Percentiles rank a stretch among this genome's conserved stretches.
These are phyloP conservation scores for Ensete glaucum DNA, from an alignment of 176 grass and related monocot species.

Conservation along the genomic window DNA sequence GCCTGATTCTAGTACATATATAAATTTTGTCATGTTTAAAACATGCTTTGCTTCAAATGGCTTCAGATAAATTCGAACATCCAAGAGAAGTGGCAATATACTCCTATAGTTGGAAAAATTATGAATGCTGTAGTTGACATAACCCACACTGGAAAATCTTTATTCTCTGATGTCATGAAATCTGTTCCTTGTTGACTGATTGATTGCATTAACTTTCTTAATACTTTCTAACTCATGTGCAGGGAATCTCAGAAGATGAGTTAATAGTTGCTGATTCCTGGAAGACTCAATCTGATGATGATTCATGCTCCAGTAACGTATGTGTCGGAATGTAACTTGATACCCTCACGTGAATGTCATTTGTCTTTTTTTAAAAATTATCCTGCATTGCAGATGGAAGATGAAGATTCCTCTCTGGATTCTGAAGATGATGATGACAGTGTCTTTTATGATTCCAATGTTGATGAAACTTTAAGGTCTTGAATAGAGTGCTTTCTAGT, in stretches of 20 bases:
- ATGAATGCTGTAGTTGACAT: background rate
- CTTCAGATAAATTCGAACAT: background rate
- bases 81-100: background rate
- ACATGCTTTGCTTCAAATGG: background rate
- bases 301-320: slow-evolving; percentile 34
- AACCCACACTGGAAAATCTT: background rate
- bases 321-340: background rate
- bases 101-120: background rate
- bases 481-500: background rate
- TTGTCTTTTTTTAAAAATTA: slow-evolving; percentile 2
- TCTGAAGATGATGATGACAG: slow-evolving; percentile 28
- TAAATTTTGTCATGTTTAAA: background rate
- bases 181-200: background rate
- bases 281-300: background rate
- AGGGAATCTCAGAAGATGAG: slow-evolving; percentile 59
- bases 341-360: background rate
- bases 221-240: slow-evolving; percentile 21
- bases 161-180: background rate
- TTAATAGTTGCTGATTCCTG: slow-evolving; percentile 16
- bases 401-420: slow-evolving; percentile 49
- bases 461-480: background rate
- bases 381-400: slow-evolving; percentile 18
- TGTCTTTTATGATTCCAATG: slow-evolving; percentile 18
- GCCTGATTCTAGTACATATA: too few relatives aligned
- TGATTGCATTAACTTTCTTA: background rate